A percentile compares a stretch with the other conserved stretches of the same genome.
phyloP scores from a whole-genome alignment of 768 basidiomycete genomes.

The Hirschioporus abietinus region DNA sequence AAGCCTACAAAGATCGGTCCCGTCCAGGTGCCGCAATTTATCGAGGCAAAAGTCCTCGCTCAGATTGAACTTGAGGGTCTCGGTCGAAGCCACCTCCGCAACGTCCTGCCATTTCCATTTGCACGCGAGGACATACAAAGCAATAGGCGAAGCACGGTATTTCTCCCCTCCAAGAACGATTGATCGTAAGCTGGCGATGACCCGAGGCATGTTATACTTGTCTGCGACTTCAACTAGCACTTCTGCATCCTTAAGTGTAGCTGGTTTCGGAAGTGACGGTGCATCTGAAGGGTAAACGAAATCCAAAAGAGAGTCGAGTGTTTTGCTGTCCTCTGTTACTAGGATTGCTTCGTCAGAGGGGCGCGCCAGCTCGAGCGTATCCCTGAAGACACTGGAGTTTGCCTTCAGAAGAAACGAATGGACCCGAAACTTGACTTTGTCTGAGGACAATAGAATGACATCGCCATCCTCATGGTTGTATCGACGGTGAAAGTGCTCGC shows the following conservation, averaged over 20 bases:
- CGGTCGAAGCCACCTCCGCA: constrained; percentile 45
- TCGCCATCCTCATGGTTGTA: constrained; percentile 1
- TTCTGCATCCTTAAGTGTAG: neutral
- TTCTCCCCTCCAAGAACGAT: neutral
- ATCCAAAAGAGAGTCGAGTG: neutral
- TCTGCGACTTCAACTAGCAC: neutral
- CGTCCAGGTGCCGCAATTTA: constrained; percentile 42
- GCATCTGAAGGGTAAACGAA: neutral
- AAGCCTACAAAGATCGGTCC: constrained; percentile 47
- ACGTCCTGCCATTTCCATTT: constrained; percentile 58
- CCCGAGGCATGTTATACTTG: neutral
- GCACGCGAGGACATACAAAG: constrained; percentile 49
- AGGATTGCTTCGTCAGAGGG: neutral
- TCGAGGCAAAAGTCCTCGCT: constrained; percentile 40
- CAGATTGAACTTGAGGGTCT: constrained; percentile 50
- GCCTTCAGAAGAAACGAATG: neutral
- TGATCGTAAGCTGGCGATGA: neutral
- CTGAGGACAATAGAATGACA: neutral
- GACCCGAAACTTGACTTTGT: neutral
- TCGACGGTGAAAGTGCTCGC: neutral
- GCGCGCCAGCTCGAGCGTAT: neutral
- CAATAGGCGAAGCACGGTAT: constrained; percentile 36
- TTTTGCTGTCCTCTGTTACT: neutral
- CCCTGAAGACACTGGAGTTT: neutral
- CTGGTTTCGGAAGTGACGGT: neutral